These are phyloP conservation scores for Populus pruinosa DNA, from an alignment of 345 rosid genomes.

Conservation along the genomic window DNA sequence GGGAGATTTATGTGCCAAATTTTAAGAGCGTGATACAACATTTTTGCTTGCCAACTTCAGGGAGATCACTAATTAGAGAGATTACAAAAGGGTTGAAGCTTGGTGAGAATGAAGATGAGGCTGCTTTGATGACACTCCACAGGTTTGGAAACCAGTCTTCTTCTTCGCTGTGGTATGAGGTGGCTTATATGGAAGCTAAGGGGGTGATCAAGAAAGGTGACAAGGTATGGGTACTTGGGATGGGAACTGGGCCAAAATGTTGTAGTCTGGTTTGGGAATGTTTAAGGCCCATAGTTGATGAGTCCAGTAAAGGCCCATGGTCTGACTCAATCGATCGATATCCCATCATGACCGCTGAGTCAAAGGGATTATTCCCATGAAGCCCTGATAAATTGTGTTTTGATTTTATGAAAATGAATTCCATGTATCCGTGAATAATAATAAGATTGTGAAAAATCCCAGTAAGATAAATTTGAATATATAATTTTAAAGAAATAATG, in stretches of 20 bases:
- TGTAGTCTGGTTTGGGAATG: slow-evolving; percentile 43
- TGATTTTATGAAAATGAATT: too few species aligned
- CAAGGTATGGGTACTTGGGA: slow-evolving; percentile 45
- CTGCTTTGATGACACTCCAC: slow-evolving; percentile 50
- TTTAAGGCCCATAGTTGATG: slow-evolving; percentile 31
- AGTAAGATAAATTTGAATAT: too few species aligned
- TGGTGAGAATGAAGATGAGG: slow-evolving; percentile 36
- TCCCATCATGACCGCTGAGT: slow-evolving; percentile 19
- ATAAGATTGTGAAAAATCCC: too few species aligned
- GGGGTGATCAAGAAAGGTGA: slow-evolving; percentile 50
- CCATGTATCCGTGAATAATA: too few species aligned
- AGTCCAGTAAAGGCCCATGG: slow-evolving; percentile 42
- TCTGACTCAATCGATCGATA: slow-evolving; percentile 30
- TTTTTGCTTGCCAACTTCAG: slow-evolving; percentile 54
- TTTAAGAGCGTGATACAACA: slow-evolving; percentile 44
- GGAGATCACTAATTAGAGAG: slow-evolving; percentile 38
- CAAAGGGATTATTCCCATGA: not conserved
- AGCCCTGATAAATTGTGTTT: not conserved
- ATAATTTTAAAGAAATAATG: too few species aligned
- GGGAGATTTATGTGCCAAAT: slow-evolving; percentile 42
- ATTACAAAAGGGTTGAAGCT: slow-evolving; percentile 47
- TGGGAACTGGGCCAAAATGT: slow-evolving; percentile 50
- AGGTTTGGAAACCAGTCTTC: slow-evolving; percentile 65
- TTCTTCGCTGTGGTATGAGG: slow-evolving; percentile 50
- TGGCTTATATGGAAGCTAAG: slow-evolving; percentile 51